phyloP scores from a whole-genome alignment of 768 basidiomycete genomes.

The Tulasnella sp. region DNA sequence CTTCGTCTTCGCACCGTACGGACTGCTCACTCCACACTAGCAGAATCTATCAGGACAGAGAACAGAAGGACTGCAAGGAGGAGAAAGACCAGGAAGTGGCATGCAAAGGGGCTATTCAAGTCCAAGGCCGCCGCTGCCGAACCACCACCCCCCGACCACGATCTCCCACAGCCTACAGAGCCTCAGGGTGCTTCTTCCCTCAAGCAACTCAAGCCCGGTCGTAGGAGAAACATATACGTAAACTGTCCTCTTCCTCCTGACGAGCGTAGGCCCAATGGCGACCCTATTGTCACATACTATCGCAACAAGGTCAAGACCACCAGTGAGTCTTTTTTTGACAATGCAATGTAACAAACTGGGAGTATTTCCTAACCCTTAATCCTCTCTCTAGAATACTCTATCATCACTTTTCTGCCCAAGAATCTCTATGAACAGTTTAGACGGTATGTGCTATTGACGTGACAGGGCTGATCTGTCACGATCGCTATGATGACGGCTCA shows the following conservation, averaged over 20 bases:
- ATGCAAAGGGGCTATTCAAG: constrained; percentile 13
- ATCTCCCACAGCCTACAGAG: constrained; percentile 17
- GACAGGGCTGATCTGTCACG: constrained; percentile 9
- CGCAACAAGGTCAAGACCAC: constrained; percentile 91
- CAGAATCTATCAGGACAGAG: constrained; percentile 74
- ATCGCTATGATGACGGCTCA: background rate
- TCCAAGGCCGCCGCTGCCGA: constrained; percentile 16
- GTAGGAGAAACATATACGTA: constrained; percentile 65
- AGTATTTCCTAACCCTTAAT: too few species aligned
- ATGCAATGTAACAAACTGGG: too few species aligned
- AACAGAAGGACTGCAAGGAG: constrained; percentile 7
- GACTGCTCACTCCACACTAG: constrained; percentile 82
- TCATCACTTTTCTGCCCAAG: constrained; percentile 83
- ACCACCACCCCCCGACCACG: constrained; percentile 14
- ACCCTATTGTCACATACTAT: constrained; percentile 64
- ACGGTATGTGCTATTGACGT: constrained; percentile 36
- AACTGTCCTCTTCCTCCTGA: constrained; percentile 52
- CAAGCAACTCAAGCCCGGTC: constrained; percentile 27
- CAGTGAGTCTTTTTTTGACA: constrained; percentile 45
- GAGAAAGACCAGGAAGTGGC: constrained; percentile 15
- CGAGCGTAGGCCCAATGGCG: constrained; percentile 58
- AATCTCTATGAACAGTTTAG: constrained; percentile 93
- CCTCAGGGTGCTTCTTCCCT: constrained; percentile 19
- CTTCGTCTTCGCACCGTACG: constrained; percentile 82
- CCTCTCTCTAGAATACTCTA: constrained; percentile 59